phyloP scores from a whole-genome alignment of 108 stramenopile genomes.

The Skeletonema grethae region DNA sequence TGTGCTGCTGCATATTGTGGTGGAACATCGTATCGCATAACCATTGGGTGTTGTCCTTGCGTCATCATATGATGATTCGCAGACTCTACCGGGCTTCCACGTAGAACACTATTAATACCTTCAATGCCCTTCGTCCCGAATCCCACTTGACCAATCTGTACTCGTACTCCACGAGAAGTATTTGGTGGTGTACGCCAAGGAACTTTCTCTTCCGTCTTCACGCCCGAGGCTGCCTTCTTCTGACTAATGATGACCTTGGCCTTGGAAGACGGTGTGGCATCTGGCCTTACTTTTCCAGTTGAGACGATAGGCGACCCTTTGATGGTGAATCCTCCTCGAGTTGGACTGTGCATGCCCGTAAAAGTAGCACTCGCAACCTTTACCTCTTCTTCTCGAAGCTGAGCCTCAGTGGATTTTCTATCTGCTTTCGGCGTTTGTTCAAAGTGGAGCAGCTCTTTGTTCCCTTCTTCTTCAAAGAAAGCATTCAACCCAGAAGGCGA shows the following conservation, averaged over 20 bases:
- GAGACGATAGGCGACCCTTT: constrained; percentile 38
- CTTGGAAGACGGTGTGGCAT: neutral
- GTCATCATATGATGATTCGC: neutral
- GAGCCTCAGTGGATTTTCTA: neutral
- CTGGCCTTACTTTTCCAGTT: neutral
- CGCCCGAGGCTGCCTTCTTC: neutral
- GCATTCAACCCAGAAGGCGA: constrained; percentile 20
- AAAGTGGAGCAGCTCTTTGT: neutral
- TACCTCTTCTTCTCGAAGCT: neutral
- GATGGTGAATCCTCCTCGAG: constrained; percentile 28
- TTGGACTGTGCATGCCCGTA: constrained; percentile 11
- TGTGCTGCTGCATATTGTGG: neutral
- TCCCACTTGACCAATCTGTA: constrained; percentile 32
- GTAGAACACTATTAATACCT: constrained; percentile 40
- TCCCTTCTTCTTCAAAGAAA: constrained; percentile 31
- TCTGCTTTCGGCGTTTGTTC: constrained; percentile 1
- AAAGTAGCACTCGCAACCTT: neutral
- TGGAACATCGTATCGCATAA: neutral
- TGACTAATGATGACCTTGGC: neutral
- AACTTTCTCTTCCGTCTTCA: neutral
- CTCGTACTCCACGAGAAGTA: constrained; percentile 12
- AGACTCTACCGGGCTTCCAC: constrained; percentile 38
- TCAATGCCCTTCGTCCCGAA: constrained; percentile 26
- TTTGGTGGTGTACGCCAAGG: constrained; percentile 25
- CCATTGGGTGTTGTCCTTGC: neutral